These are phyloP conservation scores for Salinomyces thailandicus DNA, from an alignment of 2,329 filamentous ascomycete species.

Conservation along the genomic window DNA sequence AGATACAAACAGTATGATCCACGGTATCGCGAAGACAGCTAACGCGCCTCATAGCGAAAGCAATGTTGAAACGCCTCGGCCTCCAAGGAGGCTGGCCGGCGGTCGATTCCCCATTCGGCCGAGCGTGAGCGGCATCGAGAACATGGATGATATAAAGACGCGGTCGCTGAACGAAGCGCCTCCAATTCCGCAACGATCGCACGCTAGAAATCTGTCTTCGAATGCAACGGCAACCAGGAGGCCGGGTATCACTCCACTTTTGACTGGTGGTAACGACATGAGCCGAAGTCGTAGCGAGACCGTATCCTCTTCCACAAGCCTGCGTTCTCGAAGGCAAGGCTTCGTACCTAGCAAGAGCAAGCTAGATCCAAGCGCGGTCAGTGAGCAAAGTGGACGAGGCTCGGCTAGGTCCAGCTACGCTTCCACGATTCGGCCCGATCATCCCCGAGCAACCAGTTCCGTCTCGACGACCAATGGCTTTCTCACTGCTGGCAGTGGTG, in stretches of 20 bases:
- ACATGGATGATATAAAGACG: slow-evolving; percentile 44
- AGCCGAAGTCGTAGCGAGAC: slow-evolving; percentile 55
- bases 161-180: slow-evolving; percentile 57
- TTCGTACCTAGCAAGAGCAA: slow-evolving; percentile 43
- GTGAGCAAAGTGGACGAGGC: slow-evolving; percentile 14
- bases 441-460: slow-evolving; percentile 23
- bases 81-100: slow-evolving; percentile 46
- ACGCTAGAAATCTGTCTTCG: slow-evolving; percentile 48
- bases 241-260: slow-evolving; percentile 60
- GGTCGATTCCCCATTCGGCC: slow-evolving; percentile 55
- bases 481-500: slow-evolving; percentile 17
- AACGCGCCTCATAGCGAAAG: slow-evolving; percentile 57
- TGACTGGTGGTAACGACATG: slow-evolving; percentile 56
- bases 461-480: slow-evolving; percentile 19
- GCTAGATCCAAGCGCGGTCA: slow-evolving; percentile 30
- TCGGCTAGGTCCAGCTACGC: slow-evolving; percentile 33
- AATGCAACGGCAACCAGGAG: slow-evolving; percentile 38
- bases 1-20: too few relatives aligned
- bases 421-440: slow-evolving; percentile 30
- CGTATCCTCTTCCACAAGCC: slow-evolving; percentile 37
- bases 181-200: slow-evolving; percentile 69
- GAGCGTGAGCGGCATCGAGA: slow-evolving; percentile 55
- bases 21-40: too few relatives aligned
- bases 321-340: slow-evolving; percentile 50
- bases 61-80: slow-evolving; percentile 65